Evolutionary conservation across 2,329 filamentous ascomycete genomes (phyloP), one percentile per base, ranked within the genome.

Genomic region (Aspergillus calidoustus): DNA sequence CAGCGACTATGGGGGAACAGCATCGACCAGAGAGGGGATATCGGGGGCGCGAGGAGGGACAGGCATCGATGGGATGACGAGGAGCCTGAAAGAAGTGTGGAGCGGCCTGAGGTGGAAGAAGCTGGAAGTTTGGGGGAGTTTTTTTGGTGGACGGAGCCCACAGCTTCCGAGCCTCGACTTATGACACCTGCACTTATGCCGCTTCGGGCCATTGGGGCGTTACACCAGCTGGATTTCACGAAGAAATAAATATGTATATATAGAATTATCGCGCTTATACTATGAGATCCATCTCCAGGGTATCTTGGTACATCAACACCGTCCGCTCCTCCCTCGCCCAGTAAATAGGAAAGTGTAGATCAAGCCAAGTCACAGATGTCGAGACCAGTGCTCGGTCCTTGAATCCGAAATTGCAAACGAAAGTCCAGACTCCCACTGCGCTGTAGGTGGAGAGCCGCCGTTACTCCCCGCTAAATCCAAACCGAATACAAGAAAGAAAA

Each of bases 21-120:
- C 71, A 75, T 74, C 62, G 69, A 71, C 65, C 55, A 61, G 65
- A 63, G 64, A 66, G 54, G 34, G 61, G 43, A 57, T 62, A 49
- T 58, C 54, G 49, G 52, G 30, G 31, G 44, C 46, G 52, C 22
- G 34, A 25, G 22, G 61, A 59, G 47, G 25, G 28, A 30, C 47
- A 57, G 58, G 59, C 62, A 67, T 65, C 50, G 57, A 60, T 28
- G 54, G 54, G 56, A 63, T 52, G 49, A 44, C 5, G 38, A 17
- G 17, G 38, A 17, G 17, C 7, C 48, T 30, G 48, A 41, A 19
- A 28, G 57, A 47, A 46, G 34, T 49, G 47, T 55, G 41, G 31
- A 22, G 54, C 50, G 38, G 54, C 48, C 56, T 54, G 60, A 53
- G 28, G 60, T 57, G 53, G 55, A 63, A 59, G 57, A 52, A 54